Evolutionary conservation across 2,329 filamentous ascomycete species (phyloP).

Genomic region (Chrysosporium queenslandicum): DNA sequence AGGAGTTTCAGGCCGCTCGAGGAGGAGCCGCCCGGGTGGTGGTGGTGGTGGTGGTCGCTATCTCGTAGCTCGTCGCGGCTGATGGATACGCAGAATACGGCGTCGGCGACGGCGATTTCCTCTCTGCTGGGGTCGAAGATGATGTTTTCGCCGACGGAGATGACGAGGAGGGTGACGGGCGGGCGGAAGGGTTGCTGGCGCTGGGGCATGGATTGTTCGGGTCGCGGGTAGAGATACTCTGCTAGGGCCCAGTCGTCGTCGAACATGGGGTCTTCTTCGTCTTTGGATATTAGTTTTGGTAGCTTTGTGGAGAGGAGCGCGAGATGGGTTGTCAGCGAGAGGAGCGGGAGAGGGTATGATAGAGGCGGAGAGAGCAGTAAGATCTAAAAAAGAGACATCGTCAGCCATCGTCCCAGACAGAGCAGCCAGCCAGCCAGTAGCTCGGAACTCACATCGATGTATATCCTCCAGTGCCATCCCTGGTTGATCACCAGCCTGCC

Average conservation of each 20-base stretch:
- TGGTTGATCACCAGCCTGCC: constrained; percentile 75
- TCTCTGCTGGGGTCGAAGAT: constrained; percentile 89
- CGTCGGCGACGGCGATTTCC: constrained; percentile 86
- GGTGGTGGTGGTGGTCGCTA: constrained; percentile 2
- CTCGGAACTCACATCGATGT: constrained; percentile 63
- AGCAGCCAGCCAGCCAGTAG: constrained; percentile 1
- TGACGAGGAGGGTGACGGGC: constrained; percentile 81
- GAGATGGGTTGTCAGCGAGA: constrained; percentile 87
- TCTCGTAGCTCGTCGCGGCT: constrained; percentile 39
- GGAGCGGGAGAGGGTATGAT: constrained; percentile 83
- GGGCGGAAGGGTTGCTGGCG: constrained; percentile 48
- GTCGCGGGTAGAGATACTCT: constrained; percentile 60
- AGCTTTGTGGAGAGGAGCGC: constrained; percentile 80
- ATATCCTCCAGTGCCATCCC: constrained; percentile 92
- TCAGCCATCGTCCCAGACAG: neutral
- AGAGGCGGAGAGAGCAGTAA: constrained; percentile 85
- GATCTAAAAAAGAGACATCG: constrained; percentile 48
- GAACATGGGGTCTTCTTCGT: constrained; percentile 93
- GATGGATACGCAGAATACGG: constrained; percentile 75
- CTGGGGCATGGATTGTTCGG: constrained; percentile 18
- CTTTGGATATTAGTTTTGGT: constrained; percentile 74
- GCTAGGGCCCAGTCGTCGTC: constrained; percentile 94
- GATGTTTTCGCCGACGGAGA: constrained; percentile 75
- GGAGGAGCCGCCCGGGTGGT: constrained; percentile 34
- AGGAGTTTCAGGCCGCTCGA: constrained; percentile 46